These are phyloP conservation scores for Filobasidium floriforme DNA, from an alignment of 768 basidiomycete species.

Conservation along the genomic window DNA sequence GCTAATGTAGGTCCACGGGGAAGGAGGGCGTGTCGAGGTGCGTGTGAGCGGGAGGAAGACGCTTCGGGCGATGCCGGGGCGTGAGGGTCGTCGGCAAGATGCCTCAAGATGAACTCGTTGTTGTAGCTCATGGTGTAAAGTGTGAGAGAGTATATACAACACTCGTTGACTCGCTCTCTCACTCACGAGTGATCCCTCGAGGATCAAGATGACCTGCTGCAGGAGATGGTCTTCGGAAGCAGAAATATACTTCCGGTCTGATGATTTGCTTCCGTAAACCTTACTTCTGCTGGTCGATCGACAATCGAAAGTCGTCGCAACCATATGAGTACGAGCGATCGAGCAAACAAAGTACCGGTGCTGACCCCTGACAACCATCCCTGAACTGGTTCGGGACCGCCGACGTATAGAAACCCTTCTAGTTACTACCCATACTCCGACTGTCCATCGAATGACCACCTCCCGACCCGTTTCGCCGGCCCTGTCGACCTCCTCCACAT, in stretches of 20 bases:
- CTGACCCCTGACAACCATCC: too few species aligned
- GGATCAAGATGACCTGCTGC: neutral
- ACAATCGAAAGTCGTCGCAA: too few species aligned
- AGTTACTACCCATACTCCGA: too few species aligned
- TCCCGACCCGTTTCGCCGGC: neutral
- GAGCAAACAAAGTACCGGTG: too few species aligned
- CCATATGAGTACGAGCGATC: too few species aligned
- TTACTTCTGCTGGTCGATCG: too few species aligned
- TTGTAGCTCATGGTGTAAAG: slow-evolving; percentile 13
- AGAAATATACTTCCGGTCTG: too few species aligned
- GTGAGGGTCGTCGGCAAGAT: slow-evolving; percentile 4
- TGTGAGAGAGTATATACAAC: neutral
- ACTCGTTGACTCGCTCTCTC: neutral
- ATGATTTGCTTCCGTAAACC: too few species aligned
- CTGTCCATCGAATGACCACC: neutral
- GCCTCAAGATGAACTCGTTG: slow-evolving; percentile 14
- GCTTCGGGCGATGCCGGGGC: neutral
- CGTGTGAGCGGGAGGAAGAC: neutral
- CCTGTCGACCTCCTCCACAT: slow-evolving; percentile 15
- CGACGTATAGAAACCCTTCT: too few species aligned
- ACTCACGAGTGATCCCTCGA: neutral
- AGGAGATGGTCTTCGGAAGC: too few species aligned
- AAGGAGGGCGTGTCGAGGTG: slow-evolving; percentile 4
- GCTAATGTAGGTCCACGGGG: slow-evolving; percentile 7
- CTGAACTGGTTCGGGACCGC: too few species aligned